Percentiles rank a stretch among this genome's conserved stretches.
Conservation (phyloP, 164 flowering plant species). For the Aristolochia californica region DNA sequence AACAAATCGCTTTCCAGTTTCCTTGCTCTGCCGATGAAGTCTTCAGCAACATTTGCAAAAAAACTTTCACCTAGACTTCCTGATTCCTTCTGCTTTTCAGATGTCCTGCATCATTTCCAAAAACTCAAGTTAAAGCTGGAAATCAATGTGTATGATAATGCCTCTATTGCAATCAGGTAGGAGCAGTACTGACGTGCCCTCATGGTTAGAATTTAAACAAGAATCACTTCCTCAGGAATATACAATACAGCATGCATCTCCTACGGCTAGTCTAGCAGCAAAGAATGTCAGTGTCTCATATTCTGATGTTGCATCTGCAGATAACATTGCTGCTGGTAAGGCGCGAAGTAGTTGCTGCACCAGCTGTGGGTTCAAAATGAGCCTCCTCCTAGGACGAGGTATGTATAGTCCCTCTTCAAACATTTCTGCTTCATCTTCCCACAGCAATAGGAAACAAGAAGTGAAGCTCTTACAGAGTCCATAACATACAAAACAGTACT, state of each 20-base stretch:
- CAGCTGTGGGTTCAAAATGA: constrained; percentile 57
- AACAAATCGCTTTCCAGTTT: constrained; percentile 48
- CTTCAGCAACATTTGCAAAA: constrained; percentile 40
- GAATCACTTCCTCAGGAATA: constrained; percentile 21
- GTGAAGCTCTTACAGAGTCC: neutral
- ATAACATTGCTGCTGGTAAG: constrained; percentile 38
- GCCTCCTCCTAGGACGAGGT: constrained; percentile 50
- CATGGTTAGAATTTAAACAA: constrained; percentile 8
- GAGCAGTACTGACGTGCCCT: constrained; percentile 35
- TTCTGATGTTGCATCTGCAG: constrained; percentile 34
- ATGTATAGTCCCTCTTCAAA: constrained; percentile 27
- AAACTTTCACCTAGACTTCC: constrained; percentile 25
- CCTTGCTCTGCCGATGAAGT: constrained; percentile 31
- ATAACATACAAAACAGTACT: neutral
- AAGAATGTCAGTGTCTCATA: constrained; percentile 37
- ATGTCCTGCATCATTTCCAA: constrained; percentile 22
- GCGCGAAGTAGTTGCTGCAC: constrained; percentile 65
- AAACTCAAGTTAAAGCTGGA: neutral
- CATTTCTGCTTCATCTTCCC: constrained; percentile 37
- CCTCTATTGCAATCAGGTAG: neutral
- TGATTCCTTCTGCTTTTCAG: constrained; percentile 26
- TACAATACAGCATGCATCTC: constrained; percentile 64
- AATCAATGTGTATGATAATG: neutral
- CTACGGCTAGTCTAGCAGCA: constrained; percentile 47
- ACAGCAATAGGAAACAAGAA: constrained; percentile 24